Base-by-base conservation (phyloP, 2,329 filamentous ascomycete genomes). In the Cercospora zeina region DNA sequence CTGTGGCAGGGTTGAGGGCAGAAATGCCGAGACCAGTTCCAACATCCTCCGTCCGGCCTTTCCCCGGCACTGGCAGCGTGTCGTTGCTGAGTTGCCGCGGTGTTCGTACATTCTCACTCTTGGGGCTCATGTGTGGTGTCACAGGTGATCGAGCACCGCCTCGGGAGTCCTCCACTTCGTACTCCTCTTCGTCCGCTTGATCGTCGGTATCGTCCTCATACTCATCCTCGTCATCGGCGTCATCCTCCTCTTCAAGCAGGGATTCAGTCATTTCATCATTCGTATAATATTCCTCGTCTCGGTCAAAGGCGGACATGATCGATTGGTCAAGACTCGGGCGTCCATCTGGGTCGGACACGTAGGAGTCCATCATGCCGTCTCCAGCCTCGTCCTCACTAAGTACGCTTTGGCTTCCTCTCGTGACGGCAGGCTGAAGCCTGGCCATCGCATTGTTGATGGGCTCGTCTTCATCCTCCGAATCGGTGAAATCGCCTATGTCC, bases 401-500 rank as follows among this genome's bases (percentile, higher is more conserved):
- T 1, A 74, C 54, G 45, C 65, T 70, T 62, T 62, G 62, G 37
- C 62, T 59, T 27, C 63, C 60, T 16, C 59, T 34, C 3, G 63
- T 62, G 59, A 69, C 47, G 21, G 58, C 49, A 3, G 58, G 56
- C 27, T 59, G 30, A 13, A 67, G 47, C n/a, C 58, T 51, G 8
- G 49, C 24, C 13, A 66, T 34, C 2, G 64, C 65, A 30, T 60
- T 54, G 9, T 60, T 62, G 14, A 65, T 62, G 7, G 69, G 64
- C 8, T 68, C 67, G 47, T 80, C 81, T 67, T 84, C 83, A 33
- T 82, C 87, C 64, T 95, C 93, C 49, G 89, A 96, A 57, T 89
- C 89, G 0, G 90, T 92, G 70, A 97, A 97, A 58, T 96, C 90
- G 45, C 92, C 90, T 27, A 97, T 78, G 55, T 96, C 91, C 14